These are phyloP conservation scores for Polygonum aviculare DNA, from an alignment of 148 eudicot genomes.

Conservation along the genomic window DNA sequence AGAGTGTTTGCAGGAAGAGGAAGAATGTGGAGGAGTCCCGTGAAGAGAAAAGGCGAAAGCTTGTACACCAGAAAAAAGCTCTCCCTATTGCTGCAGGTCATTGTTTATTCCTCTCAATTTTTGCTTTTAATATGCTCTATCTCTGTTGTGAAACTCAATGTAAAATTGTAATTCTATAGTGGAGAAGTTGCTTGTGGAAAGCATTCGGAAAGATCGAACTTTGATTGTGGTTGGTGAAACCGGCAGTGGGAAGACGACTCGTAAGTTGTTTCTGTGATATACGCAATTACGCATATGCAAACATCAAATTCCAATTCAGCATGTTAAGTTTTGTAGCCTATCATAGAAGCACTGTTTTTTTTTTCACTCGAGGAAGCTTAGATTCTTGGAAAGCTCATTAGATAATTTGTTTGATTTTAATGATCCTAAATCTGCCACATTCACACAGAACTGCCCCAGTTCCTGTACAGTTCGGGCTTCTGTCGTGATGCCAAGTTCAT, in stretches of 20 bases:
- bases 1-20: slow-evolving; percentile 6
- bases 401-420: background rate
- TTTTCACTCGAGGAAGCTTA: background rate
- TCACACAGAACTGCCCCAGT: slow-evolving; percentile 73
- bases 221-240: slow-evolving; percentile 97
- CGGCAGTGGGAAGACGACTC: slow-evolving; percentile 98
- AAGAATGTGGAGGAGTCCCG: background rate
- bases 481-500: slow-evolving; percentile 61
- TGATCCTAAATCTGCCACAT: slow-evolving; percentile 1
- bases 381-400: background rate
- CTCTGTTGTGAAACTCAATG: background rate
- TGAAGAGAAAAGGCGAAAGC: slow-evolving; percentile 38
- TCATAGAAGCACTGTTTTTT: too few relatives aligned
- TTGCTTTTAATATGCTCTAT: background rate
- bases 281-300: background rate
- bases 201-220: slow-evolving; percentile 52
- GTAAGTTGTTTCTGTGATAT: slow-evolving; percentile 32
- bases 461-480: slow-evolving; percentile 60
- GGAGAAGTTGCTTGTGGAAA: slow-evolving; percentile 65
- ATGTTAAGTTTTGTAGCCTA: background rate
- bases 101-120: slow-evolving; percentile 4
- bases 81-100: slow-evolving; percentile 77
- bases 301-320: background rate
- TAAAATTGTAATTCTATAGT: slow-evolving; percentile 26
- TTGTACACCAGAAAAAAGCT: slow-evolving; percentile 50